phyloP scores from a whole-genome alignment of 306 rosid species.

The Spatholobus suberectus region DNA sequence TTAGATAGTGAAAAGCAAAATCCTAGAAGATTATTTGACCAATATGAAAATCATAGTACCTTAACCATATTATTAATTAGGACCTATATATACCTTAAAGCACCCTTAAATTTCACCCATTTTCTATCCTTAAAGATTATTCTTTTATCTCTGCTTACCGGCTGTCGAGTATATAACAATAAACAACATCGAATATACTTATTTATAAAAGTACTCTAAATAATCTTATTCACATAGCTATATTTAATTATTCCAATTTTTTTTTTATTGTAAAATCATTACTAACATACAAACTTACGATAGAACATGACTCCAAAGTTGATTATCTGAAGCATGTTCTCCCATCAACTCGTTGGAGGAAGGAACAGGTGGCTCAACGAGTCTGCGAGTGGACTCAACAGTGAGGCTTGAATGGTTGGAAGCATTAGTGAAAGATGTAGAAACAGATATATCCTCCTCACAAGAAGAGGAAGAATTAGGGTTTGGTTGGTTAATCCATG shows the following conservation, averaged over 20 bases:
- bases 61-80: conserved; percentile 30
- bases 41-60: conserved; percentile 4
- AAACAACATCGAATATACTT: conserved; percentile 31
- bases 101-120: not conserved
- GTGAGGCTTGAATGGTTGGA: conserved; percentile 84
- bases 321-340: conserved; percentile 72
- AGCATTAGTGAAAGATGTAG: conserved; percentile 82
- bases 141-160: conserved; percentile 38
- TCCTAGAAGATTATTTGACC: conserved; percentile 23
- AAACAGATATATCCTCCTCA: conserved; percentile 76
- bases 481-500: conserved; percentile 55
- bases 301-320: conserved; percentile 81
- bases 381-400: conserved; percentile 65
- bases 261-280: not conserved
- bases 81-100: conserved; percentile 32
- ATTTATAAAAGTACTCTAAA: not conserved
- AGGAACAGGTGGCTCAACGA: conserved; percentile 53
- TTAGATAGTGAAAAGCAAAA: conserved; percentile 30
- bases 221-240: not conserved
- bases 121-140: conserved; percentile 37
- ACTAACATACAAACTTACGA: conserved; percentile 55
- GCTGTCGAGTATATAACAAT: conserved; percentile 8
- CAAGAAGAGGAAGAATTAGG: conserved; percentile 78
- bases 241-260: not conserved
- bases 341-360: conserved; percentile 60